Base-by-base conservation (phyloP, 768 basidiomycete genomes). In the Termitomyces sp. region DNA sequence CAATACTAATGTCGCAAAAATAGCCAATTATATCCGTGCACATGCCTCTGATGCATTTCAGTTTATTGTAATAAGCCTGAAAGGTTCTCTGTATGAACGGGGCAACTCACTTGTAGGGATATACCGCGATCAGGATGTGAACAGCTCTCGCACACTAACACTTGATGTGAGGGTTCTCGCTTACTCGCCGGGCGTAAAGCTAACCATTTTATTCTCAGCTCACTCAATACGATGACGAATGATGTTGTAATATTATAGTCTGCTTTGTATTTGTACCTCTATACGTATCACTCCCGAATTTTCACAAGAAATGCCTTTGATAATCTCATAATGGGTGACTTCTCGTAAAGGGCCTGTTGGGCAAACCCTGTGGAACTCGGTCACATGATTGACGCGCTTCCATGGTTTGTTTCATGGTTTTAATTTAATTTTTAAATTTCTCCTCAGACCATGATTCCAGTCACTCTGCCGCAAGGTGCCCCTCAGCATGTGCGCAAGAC, bases 1-100 rank as follows among this genome's bases (percentile, higher is more conserved):
- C 74, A 96, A 98, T 69, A 97, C 94, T n/a, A 98, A 99, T 63
- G 96, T 98, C 3, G 91, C 92, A 37, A 93, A 94, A 69, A 85
- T 98, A 34, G 96, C 96, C 13, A 89, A 90, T 61, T 99, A 98
- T 67, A 94, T 97, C 63, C 84, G 90, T 3, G 74, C 81, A 13
- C 92, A 95, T 61, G 86, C 94, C 3, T 92, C 92, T 0, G 83
- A 87, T 46, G 71, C 77, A 1, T 96, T 98, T 80, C 95, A 98
- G 70, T 98, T 98, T 70, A 85, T 99, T 57, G 95, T 98, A 56
- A 99, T 99, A 76, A 94, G 93, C 69, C 78, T 98, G 69, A 98
- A 98, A 71, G 90, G 88, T 43, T 92, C 94, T 0, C 72, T 98
- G 60, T 96, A 95, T 64, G 94, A 96, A 69, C 84, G 87, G 18